A percentile compares a stretch with the other conserved stretches of the same genome.
phyloP scores from a whole-genome alignment of 129 eudicot species.

The Ambrosia trifida region DNA sequence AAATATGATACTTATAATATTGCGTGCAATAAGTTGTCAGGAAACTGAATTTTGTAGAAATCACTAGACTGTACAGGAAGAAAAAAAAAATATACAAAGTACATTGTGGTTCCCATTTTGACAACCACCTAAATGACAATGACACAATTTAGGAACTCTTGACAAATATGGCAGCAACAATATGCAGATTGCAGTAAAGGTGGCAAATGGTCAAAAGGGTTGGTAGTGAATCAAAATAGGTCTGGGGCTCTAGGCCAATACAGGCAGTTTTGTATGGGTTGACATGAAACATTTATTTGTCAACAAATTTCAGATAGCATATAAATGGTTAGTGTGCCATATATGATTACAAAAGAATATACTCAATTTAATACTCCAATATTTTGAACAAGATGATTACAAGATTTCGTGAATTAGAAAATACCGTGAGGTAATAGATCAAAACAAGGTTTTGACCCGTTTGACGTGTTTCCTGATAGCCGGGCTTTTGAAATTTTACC shows the following conservation, averaged over 20 bases:
- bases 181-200: not conserved
- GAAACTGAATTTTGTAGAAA: not conserved
- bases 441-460: not conserved
- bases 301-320: not conserved
- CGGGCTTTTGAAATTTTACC: too few relatives aligned
- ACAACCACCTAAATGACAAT: not conserved
- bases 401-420: not conserved
- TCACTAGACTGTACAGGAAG: slow-evolving; percentile 9
- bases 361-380: not conserved
- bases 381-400: not conserved
- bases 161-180: not conserved
- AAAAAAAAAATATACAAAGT: not conserved
- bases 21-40: not conserved
- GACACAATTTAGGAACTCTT: not conserved
- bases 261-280: not conserved
- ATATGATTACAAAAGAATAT: not conserved
- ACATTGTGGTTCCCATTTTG: not conserved
- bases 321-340: not conserved
- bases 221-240: not conserved
- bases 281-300: not conserved
- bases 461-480: too few relatives aligned
- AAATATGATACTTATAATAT: not conserved
- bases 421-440: not conserved
- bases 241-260: not conserved
- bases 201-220: not conserved